Conservation (phyloP, 1,139 yeast species). For the Maudiozyma humilis region DNA sequence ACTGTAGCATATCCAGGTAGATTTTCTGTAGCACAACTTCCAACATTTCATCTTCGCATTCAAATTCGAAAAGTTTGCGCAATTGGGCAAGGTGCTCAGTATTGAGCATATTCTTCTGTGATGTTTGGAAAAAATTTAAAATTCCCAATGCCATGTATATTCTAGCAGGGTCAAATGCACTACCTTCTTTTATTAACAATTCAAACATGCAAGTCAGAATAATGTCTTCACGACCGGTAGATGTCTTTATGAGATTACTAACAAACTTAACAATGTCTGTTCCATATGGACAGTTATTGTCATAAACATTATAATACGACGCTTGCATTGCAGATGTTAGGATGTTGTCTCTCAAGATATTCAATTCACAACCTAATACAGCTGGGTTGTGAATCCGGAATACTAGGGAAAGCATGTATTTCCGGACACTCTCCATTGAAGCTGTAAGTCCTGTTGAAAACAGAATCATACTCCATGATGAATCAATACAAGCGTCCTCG, state of each 20-base stretch:
- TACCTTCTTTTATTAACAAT: constrained; percentile 41
- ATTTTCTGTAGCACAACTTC: constrained; percentile 45
- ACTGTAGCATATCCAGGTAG: constrained; percentile 40
- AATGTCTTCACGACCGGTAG: constrained; percentile 26
- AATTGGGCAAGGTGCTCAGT: constrained; percentile 32
- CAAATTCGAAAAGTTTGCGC: constrained; percentile 42
- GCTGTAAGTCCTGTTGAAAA: constrained; percentile 72
- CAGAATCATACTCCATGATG: constrained; percentile 66
- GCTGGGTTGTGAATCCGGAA: constrained; percentile 44
- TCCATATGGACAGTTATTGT: constrained; percentile 50
- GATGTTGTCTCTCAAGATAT: constrained; percentile 40
- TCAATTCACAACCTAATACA: constrained; percentile 41
- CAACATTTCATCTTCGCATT: constrained; percentile 53
- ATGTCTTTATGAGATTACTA: constrained; percentile 36
- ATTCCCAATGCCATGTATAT: constrained; percentile 55
- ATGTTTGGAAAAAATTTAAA: constrained; percentile 40
- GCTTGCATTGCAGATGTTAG: constrained; percentile 63
- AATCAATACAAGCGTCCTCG: constrained; percentile 45
- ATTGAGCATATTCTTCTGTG: constrained; percentile 26
- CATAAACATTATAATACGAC: constrained; percentile 41
- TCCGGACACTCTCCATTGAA: constrained; percentile 71
- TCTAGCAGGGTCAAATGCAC: constrained; percentile 65
- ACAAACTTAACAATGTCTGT: constrained; percentile 44
- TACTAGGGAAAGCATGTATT: constrained; percentile 50
- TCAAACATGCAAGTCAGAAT: constrained; percentile 35